Percentiles rank a stretch among this genome's conserved stretches.
Evolutionary conservation across 495 filamentous ascomycete genomes (phyloP).

Genomic region (Xylaria flabelliformis): DNA sequence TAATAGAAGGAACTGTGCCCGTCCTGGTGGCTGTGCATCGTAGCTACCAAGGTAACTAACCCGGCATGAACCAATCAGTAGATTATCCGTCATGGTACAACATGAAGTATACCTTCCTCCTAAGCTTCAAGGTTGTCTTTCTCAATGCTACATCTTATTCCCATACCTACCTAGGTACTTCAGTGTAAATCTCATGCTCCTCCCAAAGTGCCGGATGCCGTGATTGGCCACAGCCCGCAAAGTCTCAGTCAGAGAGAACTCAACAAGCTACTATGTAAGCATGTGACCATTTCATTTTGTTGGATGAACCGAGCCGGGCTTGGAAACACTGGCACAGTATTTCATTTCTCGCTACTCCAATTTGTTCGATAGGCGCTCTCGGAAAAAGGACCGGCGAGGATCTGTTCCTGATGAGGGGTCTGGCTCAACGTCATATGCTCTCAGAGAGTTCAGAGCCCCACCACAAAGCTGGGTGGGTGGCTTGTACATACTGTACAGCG

Average conservation of each 20-base stretch:
- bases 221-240: background rate
- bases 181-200: background rate
- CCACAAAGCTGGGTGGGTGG: background rate
- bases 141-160: background rate
- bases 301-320: background rate
- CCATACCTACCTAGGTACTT: too few species aligned
- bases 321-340: background rate
- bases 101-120: background rate
- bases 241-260: background rate
- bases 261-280: background rate
- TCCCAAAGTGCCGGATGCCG: slow-evolving; percentile 13
- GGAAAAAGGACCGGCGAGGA: slow-evolving; percentile 8
- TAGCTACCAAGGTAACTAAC: background rate
- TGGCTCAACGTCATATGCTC: slow-evolving; percentile 21
- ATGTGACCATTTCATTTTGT: slow-evolving; percentile 3
- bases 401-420: slow-evolving; percentile 20
- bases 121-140: background rate
- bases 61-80: background rate
- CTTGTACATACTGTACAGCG: background rate
- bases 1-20: background rate
- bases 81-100: background rate
- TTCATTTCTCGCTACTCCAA: background rate
- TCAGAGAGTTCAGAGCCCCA: background rate
- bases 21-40: background rate
- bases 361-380: background rate